phyloP scores from a whole-genome alignment of 2,329 filamentous ascomycete genomes.

The Cladophialophora yegresii region DNA sequence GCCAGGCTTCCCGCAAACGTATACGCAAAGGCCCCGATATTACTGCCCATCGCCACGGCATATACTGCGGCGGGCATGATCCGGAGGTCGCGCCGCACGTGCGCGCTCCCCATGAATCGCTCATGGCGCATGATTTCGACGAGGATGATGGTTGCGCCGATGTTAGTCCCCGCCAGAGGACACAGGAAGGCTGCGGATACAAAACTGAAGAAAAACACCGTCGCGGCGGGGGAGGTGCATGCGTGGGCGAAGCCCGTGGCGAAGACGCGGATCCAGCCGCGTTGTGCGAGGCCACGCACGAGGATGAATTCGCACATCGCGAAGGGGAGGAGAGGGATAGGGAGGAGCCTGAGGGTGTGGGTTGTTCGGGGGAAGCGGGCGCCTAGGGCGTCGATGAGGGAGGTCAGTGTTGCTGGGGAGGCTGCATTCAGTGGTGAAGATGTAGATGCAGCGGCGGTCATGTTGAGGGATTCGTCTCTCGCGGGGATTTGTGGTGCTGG shows the following conservation, averaged over 20 bases:
- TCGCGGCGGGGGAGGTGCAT: constrained; percentile 31
- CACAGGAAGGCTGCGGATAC: constrained; percentile 35
- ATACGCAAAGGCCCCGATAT: constrained; percentile 37
- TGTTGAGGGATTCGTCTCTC: not conserved
- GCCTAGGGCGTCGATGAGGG: constrained; percentile 22
- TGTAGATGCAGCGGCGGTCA: not conserved
- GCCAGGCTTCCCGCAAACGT: constrained; percentile 37
- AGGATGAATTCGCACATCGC: constrained; percentile 38
- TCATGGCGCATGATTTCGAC: constrained; percentile 36
- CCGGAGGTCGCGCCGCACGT: constrained; percentile 24
- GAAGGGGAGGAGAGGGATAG: constrained; percentile 36
- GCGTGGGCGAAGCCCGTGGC: constrained; percentile 34
- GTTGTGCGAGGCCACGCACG: constrained; percentile 35
- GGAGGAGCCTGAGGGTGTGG: constrained; percentile 29
- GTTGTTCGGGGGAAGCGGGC: constrained; percentile 33
- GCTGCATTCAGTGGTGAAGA: not conserved
- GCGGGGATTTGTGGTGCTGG: not conserved
- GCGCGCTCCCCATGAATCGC: constrained; percentile 25
- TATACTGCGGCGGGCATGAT: constrained; percentile 33
- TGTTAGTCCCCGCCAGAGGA: constrained; percentile 36
- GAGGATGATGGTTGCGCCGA: constrained; percentile 38
- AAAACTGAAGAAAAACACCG: constrained; percentile 36
- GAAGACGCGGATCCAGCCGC: constrained; percentile 36
- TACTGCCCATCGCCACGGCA: constrained; percentile 36
- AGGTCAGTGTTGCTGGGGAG: constrained; percentile 17